Evolutionary conservation across 2,329 filamentous ascomycete species (phyloP).

Genomic region (Aspergillus ruber): DNA sequence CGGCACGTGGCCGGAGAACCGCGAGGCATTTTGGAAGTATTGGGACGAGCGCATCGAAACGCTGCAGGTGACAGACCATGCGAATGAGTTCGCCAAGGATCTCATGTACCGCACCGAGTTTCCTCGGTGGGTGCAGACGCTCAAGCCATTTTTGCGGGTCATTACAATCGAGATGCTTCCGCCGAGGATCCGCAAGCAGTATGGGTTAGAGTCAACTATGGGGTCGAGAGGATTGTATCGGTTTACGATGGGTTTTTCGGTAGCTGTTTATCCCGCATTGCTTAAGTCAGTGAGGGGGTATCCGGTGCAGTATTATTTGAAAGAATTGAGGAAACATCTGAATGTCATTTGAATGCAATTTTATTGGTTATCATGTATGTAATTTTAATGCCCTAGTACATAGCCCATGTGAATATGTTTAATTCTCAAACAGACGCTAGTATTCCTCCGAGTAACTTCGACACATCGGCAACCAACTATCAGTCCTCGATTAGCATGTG

Average conservation of each 20-base stretch:
- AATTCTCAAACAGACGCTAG: slow-evolving; percentile 13
- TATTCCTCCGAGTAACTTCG: slow-evolving; percentile 21
- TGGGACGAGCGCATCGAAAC: slow-evolving; percentile 27
- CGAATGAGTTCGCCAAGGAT: slow-evolving; percentile 24
- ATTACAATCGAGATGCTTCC: slow-evolving; percentile 31
- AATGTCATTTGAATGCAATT: slow-evolving; percentile 13
- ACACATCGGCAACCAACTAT: slow-evolving; percentile 25
- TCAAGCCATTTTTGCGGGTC: slow-evolving; percentile 26
- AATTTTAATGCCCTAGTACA: slow-evolving; percentile 3
- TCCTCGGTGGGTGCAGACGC: slow-evolving; percentile 22
- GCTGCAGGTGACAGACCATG: slow-evolving; percentile 22
- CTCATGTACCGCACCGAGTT: slow-evolving; percentile 19
- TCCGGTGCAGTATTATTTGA: slow-evolving; percentile 26
- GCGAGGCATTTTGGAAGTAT: slow-evolving; percentile 29
- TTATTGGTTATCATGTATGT: slow-evolving; percentile 4
- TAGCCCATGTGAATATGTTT: slow-evolving; percentile 2
- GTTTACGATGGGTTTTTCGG: slow-evolving; percentile 25
- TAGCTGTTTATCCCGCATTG: slow-evolving; percentile 28
- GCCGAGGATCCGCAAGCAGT: slow-evolving; percentile 26
- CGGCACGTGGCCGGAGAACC: slow-evolving; percentile 24
- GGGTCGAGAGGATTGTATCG: slow-evolving; percentile 23
- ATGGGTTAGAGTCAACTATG: slow-evolving; percentile 25
- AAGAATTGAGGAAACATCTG: slow-evolving; percentile 21
- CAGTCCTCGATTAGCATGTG: not conserved
- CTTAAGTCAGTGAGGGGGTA: slow-evolving; percentile 24